Base-by-base conservation (phyloP, 495 filamentous ascomycete genomes). In the Daldinia childiae region DNA sequence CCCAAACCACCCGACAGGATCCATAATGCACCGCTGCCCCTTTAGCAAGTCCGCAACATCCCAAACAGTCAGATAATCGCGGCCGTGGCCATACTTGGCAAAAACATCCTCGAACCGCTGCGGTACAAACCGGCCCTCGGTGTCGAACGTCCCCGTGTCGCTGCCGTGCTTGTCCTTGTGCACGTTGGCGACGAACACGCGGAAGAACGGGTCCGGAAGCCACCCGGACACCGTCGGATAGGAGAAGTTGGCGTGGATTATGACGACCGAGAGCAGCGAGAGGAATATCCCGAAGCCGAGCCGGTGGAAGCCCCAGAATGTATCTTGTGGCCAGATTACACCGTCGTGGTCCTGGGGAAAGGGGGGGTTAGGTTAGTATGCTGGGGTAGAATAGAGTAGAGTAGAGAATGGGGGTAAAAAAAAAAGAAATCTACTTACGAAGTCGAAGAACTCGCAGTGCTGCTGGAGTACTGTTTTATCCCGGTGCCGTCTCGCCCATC, bases 141-240 rank as follows among this genome's bases (percentile, higher is more conserved):
- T 77, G 72, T 88, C 86, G 59, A 82, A 89, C 5, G 76, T 80
- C 6, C 82, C 82, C 17, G 78, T 83, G 64, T 88, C 87, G 39
- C 80, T 84, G n/a, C 87, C 87, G 56, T 88, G 86, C 78, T 88
- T 90, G 48, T 79, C 82, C 74, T 86, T 88, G 76, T 89, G 84
- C 41, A 89, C 83, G 3, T 75, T 77, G 1, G 69, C 65, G 1
- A 84, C 66, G 62, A 83, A 88, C 27, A 89, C 74, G 7, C 88
- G 74, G 76, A 88, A 89, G 29, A 82, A 81, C 39, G 85, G 79
- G 69, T 85, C 83, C 24, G 85, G 81, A 29, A 87, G 32, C 34
- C 66, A 68, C 55, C 78, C 75, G 39, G 78, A 58, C 29, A 72
- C 72, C 7, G 85, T 86, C 11, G 85, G 82, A 58, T 87, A 90